phyloP scores from a whole-genome alignment of 1,139 yeast genomes.

The Diutina pseudorugosa region DNA sequence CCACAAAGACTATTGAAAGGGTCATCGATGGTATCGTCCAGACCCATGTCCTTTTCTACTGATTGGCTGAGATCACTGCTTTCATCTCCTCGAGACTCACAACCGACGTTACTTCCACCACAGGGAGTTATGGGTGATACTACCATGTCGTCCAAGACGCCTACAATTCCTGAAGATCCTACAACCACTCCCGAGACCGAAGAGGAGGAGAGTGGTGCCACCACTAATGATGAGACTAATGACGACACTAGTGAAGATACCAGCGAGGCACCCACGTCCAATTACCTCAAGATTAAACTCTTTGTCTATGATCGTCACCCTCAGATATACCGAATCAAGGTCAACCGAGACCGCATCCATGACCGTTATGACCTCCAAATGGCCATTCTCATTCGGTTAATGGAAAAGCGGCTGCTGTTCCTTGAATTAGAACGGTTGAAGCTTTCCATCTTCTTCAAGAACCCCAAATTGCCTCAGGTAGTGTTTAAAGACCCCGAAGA shows the following conservation, averaged over 20 bases:
- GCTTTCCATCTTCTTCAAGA: neutral
- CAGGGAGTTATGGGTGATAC: neutral
- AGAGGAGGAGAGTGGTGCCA: neutral
- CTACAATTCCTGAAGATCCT: neutral
- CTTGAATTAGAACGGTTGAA: neutral
- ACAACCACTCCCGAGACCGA: neutral
- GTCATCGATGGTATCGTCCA: neutral
- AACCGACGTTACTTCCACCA: neutral
- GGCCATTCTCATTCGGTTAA: neutral
- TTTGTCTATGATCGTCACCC: constrained; percentile 1
- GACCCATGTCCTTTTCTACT: neutral
- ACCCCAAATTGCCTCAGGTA: neutral
- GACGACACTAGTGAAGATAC: too few relatives aligned
- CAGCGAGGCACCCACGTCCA: too few relatives aligned
- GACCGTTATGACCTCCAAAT: neutral
- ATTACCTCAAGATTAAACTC: neutral
- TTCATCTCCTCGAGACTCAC: neutral
- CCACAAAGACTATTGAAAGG: neutral
- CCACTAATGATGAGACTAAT: neutral
- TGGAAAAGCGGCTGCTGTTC: constrained; percentile 1
- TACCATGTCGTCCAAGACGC: neutral
- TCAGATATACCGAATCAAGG: neutral
- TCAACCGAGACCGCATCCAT: neutral
- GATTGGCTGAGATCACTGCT: neutral
- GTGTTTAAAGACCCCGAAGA: constrained; percentile 3